These are phyloP conservation scores for Pseudonitzschia pungens DNA, from an alignment of 108 stramenopile species.

Conservation along the genomic window DNA sequence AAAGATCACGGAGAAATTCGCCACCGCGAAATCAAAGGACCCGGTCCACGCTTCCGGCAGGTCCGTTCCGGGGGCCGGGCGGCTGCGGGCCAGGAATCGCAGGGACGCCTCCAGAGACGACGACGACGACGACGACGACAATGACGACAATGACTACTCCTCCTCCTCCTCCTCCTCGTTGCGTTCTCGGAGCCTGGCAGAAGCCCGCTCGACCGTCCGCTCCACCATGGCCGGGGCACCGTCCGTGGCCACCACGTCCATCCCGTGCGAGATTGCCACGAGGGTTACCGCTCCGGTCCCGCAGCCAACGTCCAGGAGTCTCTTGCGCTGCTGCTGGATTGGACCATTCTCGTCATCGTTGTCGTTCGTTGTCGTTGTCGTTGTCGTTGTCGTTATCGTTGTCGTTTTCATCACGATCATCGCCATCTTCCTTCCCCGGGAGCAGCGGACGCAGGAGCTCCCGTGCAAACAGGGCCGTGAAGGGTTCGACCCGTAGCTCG, in stretches of 20 bases:
- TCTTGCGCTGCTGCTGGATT: no score
- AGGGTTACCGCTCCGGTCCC: not conserved
- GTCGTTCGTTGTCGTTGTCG: no score
- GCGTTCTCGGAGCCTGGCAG: not conserved
- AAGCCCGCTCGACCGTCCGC: not conserved
- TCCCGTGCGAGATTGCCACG: not conserved
- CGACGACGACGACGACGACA: not conserved
- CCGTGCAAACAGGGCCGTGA: conserved; percentile 1
- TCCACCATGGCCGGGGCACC: not conserved
- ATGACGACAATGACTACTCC: not conserved
- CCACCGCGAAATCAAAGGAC: not conserved
- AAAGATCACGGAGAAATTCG: conserved; percentile 1
- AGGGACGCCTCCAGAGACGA: not conserved
- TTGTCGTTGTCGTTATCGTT: not conserved
- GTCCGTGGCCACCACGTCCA: not conserved
- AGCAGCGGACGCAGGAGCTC: not conserved
- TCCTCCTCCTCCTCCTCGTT: not conserved
- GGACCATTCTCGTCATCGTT: not conserved
- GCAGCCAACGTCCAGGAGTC: conserved; percentile 1
- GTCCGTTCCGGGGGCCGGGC: not conserved
- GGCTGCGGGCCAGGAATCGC: no score
- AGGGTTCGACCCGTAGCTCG: conserved; percentile 3
- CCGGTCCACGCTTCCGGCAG: not conserved
- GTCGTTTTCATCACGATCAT: not conserved
- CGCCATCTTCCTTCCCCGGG: not conserved